These are phyloP conservation scores for Cryptococcus jaspeensis DNA, from an alignment of 1,284 basidiomycete species.

Conservation along the genomic window DNA sequence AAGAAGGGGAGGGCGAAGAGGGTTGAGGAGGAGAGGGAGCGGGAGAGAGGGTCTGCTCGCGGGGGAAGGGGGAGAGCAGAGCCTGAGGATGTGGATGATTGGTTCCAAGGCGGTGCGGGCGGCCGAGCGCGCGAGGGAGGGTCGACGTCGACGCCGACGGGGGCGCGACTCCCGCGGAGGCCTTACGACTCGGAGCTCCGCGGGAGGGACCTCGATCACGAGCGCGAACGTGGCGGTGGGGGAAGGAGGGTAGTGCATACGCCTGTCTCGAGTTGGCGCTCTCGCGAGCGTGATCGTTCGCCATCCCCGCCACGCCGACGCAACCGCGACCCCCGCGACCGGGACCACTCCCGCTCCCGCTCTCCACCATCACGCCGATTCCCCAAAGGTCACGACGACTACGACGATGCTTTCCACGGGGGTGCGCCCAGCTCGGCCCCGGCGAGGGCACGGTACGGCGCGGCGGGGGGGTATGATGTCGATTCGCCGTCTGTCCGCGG, in stretches of 20 bases:
- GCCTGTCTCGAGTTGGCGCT: too few relatives aligned
- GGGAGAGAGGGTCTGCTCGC: slow-evolving; percentile 4
- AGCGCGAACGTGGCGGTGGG: neutral
- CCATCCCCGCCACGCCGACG: neutral
- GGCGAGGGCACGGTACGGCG: neutral
- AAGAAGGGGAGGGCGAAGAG: slow-evolving; percentile 29
- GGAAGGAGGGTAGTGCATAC: too few relatives aligned
- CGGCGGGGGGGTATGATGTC: too few relatives aligned
- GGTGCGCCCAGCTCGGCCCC: neutral
- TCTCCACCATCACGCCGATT: neutral
- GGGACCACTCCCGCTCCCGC: neutral
- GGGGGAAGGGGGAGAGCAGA: slow-evolving; percentile 1
- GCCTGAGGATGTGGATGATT: slow-evolving; percentile 9
- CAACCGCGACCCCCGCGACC: slow-evolving; percentile 6
- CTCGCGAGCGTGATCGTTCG: neutral
- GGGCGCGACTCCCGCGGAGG: too few relatives aligned
- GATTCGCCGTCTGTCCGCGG: neutral
- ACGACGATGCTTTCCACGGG: neutral
- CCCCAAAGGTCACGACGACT: too few relatives aligned
- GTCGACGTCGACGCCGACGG: neutral
- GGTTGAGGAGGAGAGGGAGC: slow-evolving; percentile 11
- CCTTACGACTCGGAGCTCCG: neutral
- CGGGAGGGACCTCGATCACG: neutral
- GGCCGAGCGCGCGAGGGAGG: neutral
- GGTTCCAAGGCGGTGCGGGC: slow-evolving; percentile 6